Percentiles rank a stretch among this genome's conserved stretches.
Evolutionary conservation across 192 early-diverging fungal genomes (phyloP).

Genomic region (Podila clonocystis): DNA sequence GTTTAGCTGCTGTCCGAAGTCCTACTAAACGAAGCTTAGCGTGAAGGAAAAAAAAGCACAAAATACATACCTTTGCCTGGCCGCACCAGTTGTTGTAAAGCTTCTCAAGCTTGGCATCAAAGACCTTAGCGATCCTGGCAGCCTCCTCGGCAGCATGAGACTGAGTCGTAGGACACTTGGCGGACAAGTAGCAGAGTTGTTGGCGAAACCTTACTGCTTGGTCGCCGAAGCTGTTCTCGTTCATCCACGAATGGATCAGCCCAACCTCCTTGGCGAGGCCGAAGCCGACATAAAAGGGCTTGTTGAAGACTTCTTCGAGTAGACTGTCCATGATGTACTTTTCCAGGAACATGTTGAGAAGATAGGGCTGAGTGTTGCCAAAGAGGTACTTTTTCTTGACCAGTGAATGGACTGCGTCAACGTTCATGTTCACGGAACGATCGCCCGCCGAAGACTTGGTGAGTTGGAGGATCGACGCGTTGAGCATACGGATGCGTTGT

Average conservation of each 20-base stretch:
- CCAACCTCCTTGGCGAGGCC: constrained; percentile 30
- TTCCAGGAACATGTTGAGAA: constrained; percentile 59
- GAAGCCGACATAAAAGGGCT: constrained; percentile 53
- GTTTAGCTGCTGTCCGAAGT: too few relatives aligned
- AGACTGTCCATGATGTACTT: constrained; percentile 63
- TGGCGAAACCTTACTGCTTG: constrained; percentile 54
- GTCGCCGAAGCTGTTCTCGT: constrained; percentile 38
- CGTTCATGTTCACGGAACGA: constrained; percentile 40
- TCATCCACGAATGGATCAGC: constrained; percentile 49
- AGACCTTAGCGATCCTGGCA: constrained; percentile 20
- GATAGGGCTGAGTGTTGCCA: constrained; percentile 48
- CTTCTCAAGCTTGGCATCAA: constrained; percentile 36
- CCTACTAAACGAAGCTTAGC: too few relatives aligned
- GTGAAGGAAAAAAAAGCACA: not conserved
- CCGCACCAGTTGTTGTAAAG: constrained; percentile 48
- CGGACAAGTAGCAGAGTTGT: constrained; percentile 51
- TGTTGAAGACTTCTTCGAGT: constrained; percentile 54
- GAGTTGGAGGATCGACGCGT: constrained; percentile 47
- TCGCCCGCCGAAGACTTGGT: constrained; percentile 46
- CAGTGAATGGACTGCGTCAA: constrained; percentile 29
- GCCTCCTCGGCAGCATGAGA: constrained; percentile 30
- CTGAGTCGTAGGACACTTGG: constrained; percentile 37
- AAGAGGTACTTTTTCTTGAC: constrained; percentile 50
- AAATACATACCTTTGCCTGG: constrained; percentile 49
- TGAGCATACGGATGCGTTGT: constrained; percentile 46